Evolutionary conservation across 2,329 filamentous ascomycete species (phyloP).

Genomic region (Endoconidiophora laricicola): DNA sequence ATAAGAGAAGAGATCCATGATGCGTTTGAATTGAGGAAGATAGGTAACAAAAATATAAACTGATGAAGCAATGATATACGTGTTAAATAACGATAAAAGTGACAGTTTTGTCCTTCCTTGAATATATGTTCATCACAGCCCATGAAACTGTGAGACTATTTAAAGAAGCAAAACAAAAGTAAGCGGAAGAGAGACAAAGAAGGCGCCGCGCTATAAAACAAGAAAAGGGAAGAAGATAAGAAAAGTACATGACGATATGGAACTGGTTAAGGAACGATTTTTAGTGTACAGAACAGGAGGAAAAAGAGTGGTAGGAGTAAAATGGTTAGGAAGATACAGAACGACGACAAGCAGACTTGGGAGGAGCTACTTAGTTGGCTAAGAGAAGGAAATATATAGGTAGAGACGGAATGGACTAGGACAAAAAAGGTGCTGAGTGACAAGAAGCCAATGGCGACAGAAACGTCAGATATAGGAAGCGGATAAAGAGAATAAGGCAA

Average conservation of each 20-base stretch:
- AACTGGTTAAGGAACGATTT: not conserved
- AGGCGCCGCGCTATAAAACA: slow-evolving; percentile 5
- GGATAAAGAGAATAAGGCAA: not conserved
- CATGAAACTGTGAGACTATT: not conserved
- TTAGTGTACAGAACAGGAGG: not conserved
- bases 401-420: not conserved
- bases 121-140: not conserved
- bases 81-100: not conserved
- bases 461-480: not conserved
- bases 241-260: not conserved
- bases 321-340: slow-evolving; percentile 6
- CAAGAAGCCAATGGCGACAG: not conserved
- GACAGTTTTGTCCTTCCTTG: not conserved
- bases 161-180: not conserved
- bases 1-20: not conserved
- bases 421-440: not conserved
- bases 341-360: not conserved
- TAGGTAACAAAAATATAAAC: not conserved
- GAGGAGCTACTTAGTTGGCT: not conserved
- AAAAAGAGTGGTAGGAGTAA: not conserved
- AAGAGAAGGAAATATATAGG: slow-evolving; percentile 1
- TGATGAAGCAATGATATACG: not conserved
- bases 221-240: not conserved
- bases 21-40: not conserved
- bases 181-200: not conserved